A percentile compares a stretch with the other conserved stretches of the same genome.
Conservation (phyloP, 768 basidiomycete species). For the Neoboletus magnificus region DNA sequence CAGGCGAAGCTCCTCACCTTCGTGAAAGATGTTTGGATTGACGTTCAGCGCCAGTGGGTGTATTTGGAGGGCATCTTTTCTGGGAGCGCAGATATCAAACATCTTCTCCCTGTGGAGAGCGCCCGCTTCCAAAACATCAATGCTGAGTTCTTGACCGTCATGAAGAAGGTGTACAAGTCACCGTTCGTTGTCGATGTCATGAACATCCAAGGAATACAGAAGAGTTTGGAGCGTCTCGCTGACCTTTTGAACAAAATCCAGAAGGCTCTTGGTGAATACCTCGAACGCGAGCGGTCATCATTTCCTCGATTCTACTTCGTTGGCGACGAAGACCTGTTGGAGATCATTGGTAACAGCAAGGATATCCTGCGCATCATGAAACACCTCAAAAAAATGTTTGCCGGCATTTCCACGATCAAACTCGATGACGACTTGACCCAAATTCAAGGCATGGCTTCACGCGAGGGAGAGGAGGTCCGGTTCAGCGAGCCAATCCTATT, state of each 20-base stretch:
- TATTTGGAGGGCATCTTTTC: conserved; percentile 99
- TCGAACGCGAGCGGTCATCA: conserved; percentile 93
- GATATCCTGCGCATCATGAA: conserved; percentile 98
- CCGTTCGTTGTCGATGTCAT: conserved; percentile 96
- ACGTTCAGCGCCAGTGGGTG: conserved; percentile 99
- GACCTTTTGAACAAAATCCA: conserved; percentile 98
- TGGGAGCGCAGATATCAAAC: conserved; percentile 99
- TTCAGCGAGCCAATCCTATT: conserved; percentile 82
- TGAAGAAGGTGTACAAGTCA: conserved; percentile 99
- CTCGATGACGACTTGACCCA: conserved; percentile 85
- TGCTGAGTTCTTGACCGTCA: conserved; percentile 93
- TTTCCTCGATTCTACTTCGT: conserved; percentile 99
- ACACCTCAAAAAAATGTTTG: conserved; percentile 99
- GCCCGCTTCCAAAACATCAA: conserved; percentile 99
- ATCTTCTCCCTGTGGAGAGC: conserved; percentile 94
- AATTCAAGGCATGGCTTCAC: conserved; percentile 91
- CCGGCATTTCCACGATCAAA: conserved; percentile 86
- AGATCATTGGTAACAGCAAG: conserved; percentile 99
- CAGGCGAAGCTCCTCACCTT: neutral
- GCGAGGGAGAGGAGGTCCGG: conserved; percentile 90
- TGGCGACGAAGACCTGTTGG: conserved; percentile 96
- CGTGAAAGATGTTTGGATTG: conserved; percentile 90
- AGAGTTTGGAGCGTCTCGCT: conserved; percentile 93
- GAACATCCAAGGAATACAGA: conserved; percentile 95
- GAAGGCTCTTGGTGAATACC: conserved; percentile 97